Evolutionary conservation across 148 eudicot genomes (phyloP), one percentile per base, ranked within the genome.

Genomic region (Euryodendron excelsum): DNA sequence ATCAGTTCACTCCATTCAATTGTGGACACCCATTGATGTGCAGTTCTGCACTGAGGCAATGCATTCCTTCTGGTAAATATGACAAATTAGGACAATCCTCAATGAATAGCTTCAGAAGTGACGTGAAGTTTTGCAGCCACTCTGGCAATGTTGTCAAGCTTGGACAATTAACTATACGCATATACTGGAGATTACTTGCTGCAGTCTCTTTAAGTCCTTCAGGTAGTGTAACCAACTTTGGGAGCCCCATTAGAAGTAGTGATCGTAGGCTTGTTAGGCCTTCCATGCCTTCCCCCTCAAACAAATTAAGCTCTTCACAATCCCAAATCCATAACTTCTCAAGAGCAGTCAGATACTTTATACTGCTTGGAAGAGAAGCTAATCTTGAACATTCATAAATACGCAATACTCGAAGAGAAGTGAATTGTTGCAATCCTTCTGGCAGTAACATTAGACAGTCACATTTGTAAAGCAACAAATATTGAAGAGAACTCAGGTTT

Each of bases 301-400:
- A 52, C 64, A 87, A 73, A 80, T 84, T 80, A 20, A 89, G 76
- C 81, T 73, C 81, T 73, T 82, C 75, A 76, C 90, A 89, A 63
- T 84, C 68, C 53, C 74, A 74, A 69, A 89, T 85, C 67, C 75
- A 60, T 69, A 89, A 63, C 65, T 82, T 81, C 77, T 85, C 82
- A 1, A 89, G 89, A 48, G 77, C 20, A 5, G 76, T 69, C 50
- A 89, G 78, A 20, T 63, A 18, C 39, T 71, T 82, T 37, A 87
- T 79, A 74, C 82, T 79, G 34, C 60, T 61, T 0, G 90, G 89
- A 63, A 89, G 78, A 41, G 69, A 80, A 66, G 69, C 52, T 73
- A 89, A 53, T 33, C 44, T 80, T 12, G 85, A 83, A 72, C 92
- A 89, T 8, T 76, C 62, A 33, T 62, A 52, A 15, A 89, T 84